A percentile compares a stretch with the other conserved stretches of the same genome.
Evolutionary conservation across 1,139 yeast genomes (phyloP).

Genomic region (Protomyces inundatus): DNA sequence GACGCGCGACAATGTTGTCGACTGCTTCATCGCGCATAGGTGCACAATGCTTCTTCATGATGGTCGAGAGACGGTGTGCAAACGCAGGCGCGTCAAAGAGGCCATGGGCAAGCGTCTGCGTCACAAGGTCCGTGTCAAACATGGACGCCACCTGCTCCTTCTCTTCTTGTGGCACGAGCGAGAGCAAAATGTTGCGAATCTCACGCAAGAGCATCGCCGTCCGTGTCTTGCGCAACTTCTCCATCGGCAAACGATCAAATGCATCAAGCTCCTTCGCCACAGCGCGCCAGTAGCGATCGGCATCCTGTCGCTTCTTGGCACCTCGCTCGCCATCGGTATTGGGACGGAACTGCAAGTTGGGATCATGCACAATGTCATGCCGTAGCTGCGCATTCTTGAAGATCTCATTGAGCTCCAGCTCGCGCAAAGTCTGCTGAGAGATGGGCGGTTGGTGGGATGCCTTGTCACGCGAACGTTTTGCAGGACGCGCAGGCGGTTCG

Average conservation of each 20-base stretch:
- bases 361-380: constrained; percentile 89
- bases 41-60: constrained; percentile 81
- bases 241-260: constrained; percentile 39
- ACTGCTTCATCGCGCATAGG: constrained; percentile 95
- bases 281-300: constrained; percentile 70
- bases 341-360: constrained; percentile 86
- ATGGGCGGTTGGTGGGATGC: constrained; percentile 58
- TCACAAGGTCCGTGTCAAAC: constrained; percentile 68
- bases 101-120: constrained; percentile 68
- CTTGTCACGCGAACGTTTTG: neutral
- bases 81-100: constrained; percentile 63
- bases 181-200: constrained; percentile 66
- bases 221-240: constrained; percentile 37
- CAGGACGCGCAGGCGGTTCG: neutral
- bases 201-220: constrained; percentile 65
- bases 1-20: constrained; percentile 64
- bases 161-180: constrained; percentile 74
- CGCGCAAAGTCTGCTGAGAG: constrained; percentile 73
- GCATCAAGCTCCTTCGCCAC: constrained; percentile 32
- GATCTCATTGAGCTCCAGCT: constrained; percentile 83
- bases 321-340: constrained; percentile 90
- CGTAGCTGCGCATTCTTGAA: constrained; percentile 86
- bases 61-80: constrained; percentile 64
- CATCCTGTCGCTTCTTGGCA: constrained; percentile 62
- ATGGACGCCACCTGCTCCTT: constrained; percentile 63